Evolutionary conservation across 371 early-diverging fungal genomes (phyloP).

Genomic region (Mortierella sp.): DNA sequence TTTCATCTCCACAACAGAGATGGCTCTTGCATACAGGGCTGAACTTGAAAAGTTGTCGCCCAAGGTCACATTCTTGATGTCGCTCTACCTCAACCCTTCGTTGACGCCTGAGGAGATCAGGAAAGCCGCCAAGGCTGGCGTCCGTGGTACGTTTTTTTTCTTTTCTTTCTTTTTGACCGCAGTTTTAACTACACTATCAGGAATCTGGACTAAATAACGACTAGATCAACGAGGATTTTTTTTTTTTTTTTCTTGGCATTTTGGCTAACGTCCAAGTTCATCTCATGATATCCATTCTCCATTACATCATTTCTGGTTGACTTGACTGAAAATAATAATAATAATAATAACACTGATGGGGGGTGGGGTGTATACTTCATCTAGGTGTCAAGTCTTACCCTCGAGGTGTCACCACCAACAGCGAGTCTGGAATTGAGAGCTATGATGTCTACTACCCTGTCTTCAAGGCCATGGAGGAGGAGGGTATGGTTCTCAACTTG

Average conservation of each 20-base stretch:
- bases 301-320: too few relatives aligned
- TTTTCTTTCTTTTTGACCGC: not conserved
- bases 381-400: slow-evolving; percentile 96
- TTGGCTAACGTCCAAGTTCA: too few relatives aligned
- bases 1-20: slow-evolving; percentile 86
- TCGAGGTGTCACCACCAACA: slow-evolving; percentile 98
- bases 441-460: slow-evolving; percentile 92
- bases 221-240: not conserved
- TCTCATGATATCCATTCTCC: too few relatives aligned
- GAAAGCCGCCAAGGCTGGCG: slow-evolving; percentile 87
- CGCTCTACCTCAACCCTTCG: slow-evolving; percentile 89
- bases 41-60: slow-evolving; percentile 88
- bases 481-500: slow-evolving; percentile 92
- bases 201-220: not conserved
- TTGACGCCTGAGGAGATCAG: slow-evolving; percentile 91
- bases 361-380: too few relatives aligned
- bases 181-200: not conserved
- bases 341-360: too few relatives aligned
- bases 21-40: slow-evolving; percentile 86
- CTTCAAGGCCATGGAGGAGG: slow-evolving; percentile 95
- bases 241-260: too few relatives aligned
- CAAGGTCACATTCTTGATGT: slow-evolving; percentile 90
- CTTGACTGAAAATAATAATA: too few relatives aligned
- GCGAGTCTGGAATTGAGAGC: slow-evolving; percentile 92
- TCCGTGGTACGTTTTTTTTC: slow-evolving; percentile 69